Percentiles rank a stretch among this genome's conserved stretches.
Conservation (phyloP, 805 yeast genomes). For the Kockiozyma suomiensis region DNA sequence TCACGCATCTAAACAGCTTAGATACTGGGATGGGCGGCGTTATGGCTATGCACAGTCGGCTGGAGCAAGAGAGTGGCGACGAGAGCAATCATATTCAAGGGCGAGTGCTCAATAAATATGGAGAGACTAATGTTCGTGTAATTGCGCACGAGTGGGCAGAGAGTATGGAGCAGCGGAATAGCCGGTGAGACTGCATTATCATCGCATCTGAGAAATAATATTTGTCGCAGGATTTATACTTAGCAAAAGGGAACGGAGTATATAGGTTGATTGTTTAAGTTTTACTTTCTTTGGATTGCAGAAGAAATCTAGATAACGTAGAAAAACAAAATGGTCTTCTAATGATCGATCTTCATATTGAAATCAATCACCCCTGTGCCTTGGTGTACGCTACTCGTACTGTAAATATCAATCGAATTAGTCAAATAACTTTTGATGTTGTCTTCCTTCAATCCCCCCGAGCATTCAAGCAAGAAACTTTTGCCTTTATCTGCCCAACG, state of each 20-base stretch:
- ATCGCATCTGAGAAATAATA: background rate
- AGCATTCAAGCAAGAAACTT: slow-evolving; percentile 78
- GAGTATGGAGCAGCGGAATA: slow-evolving; percentile 2
- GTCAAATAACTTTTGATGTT: slow-evolving; percentile 69
- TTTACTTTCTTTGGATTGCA: background rate
- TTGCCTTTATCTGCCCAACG: slow-evolving; percentile 49
- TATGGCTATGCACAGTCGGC: slow-evolving; percentile 4
- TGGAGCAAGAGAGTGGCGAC: background rate
- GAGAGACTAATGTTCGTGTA: slow-evolving; percentile 13
- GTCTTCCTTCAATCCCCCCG: slow-evolving; percentile 80
- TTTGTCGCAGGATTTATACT: background rate
- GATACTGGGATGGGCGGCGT: slow-evolving; percentile 25
- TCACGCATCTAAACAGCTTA: slow-evolving; percentile 6
- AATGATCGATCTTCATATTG: slow-evolving; percentile 66
- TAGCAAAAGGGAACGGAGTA: slow-evolving; percentile 4
- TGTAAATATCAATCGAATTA: slow-evolving; percentile 82
- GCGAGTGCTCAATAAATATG: slow-evolving; percentile 16
- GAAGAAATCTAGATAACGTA: background rate
- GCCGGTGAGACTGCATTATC: background rate
- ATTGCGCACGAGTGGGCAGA: slow-evolving; percentile 12
- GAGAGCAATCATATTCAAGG: slow-evolving; percentile 1
- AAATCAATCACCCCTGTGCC: slow-evolving; percentile 84
- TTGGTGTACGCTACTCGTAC: slow-evolving; percentile 90
- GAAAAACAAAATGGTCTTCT: background rate
- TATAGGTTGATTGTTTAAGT: background rate